Evolutionary conservation across 73 alveolate genomes (phyloP), one percentile per base, ranked within the genome.

Genomic region (Paramecium sonneborni): DNA sequence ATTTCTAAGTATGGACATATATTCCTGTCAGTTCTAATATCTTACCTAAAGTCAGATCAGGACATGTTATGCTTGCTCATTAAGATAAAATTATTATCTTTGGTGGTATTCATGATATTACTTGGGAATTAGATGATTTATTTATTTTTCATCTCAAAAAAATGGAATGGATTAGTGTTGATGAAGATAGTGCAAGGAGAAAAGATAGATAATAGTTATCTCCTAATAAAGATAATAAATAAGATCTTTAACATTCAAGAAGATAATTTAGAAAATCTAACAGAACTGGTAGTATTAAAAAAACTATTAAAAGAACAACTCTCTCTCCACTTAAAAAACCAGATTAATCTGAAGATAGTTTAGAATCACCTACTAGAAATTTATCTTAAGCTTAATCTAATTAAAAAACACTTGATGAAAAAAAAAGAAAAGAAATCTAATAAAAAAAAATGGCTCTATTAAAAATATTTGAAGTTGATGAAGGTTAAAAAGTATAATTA

Each of bases 71-170:
- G 69, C 46, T 88, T 34, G 21, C 23, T 44, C 18, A 55, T 70
- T 18, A 70, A 24, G 38, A 92, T 38, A 57, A 88, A 39, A 15
- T 96, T 46, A 72, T 96, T 26, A 44, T 96, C 4, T 93, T 93
- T 79, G 98, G 96, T 21, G 98, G 98, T 5, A 96, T 96, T 14
- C 95, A 93, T 92, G 98, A 96, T 57, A 79, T 96, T 6, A 96
- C 97, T 14, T 92, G 96, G 86, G 97, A 96, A 88, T 57, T 95
- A 68, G 93, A 93, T 70, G 98, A 96, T 56, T 57, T 96, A 30
- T 85, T 58, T 74, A 41, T 92, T n/a, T 96, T 88, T 79, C 93
- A 96, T 89, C 74, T 91, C 1, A 55, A 70, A n/a, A 88, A 76
- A 46, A 62, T 79, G 67, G 85, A 44, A 57, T 95, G 98, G 98